These are phyloP conservation scores for Lactifluus volemus DNA, from an alignment of 768 basidiomycete genomes.

Conservation along the genomic window DNA sequence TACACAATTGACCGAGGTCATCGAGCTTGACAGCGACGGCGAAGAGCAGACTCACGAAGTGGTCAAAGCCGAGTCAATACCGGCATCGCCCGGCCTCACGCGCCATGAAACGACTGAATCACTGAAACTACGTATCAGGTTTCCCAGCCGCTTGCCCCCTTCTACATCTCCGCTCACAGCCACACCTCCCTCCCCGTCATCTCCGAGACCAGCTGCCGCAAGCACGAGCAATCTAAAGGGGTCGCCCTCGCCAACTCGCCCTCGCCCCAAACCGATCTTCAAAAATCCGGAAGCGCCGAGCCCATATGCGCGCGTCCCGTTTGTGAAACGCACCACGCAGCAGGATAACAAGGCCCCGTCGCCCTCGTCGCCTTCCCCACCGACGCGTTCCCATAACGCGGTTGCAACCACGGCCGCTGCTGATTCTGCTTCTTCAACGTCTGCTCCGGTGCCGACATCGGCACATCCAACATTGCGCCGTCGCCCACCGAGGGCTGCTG, in stretches of 20 bases:
- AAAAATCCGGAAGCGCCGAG: constrained; percentile 7
- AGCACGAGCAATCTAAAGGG: neutral
- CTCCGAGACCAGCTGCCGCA: neutral
- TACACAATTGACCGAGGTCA: neutral
- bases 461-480: neutral
- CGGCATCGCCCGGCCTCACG: neutral
- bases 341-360: neutral
- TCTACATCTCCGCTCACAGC: neutral
- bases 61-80: constrained; percentile 1
- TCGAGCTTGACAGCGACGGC: constrained; percentile 16
- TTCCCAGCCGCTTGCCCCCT: neutral
- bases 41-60: neutral
- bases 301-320: constrained; percentile 9
- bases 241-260: constrained; percentile 6
- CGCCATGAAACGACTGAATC: constrained; percentile 1
- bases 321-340: neutral
- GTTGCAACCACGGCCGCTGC: neutral
- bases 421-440: neutral
- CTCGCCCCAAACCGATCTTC: constrained; percentile 15
- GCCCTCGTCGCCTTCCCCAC: neutral
- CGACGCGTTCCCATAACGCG: neutral
- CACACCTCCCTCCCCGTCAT: neutral
- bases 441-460: neutral
- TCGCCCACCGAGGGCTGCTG: constrained; percentile 2
- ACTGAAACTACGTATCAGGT: constrained; percentile 7